These are phyloP conservation scores for Aspergillus oerlinghausenensis DNA, from an alignment of 2,329 filamentous ascomycete genomes.

Conservation along the genomic window DNA sequence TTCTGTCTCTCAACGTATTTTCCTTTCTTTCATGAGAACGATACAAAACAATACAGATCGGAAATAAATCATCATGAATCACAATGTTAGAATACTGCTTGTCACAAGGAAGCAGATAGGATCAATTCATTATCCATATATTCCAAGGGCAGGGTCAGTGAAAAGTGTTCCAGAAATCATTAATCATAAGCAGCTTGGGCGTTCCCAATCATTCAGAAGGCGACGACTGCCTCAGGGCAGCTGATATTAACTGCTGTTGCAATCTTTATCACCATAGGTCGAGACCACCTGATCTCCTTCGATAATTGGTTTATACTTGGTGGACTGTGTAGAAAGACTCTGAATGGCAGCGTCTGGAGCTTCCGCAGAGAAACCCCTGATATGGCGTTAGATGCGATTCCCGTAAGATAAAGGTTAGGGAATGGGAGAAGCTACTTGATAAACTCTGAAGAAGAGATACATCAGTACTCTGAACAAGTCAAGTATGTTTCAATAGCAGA, in stretches of 20 bases:
- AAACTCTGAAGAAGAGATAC: constrained; percentile 26
- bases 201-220: background rate
- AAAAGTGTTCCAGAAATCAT: background rate
- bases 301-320: constrained; percentile 59
- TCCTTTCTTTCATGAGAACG: background rate
- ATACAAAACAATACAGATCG: background rate
- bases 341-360: constrained; percentile 66
- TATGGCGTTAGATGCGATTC: constrained; percentile 1
- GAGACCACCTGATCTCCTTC: constrained; percentile 73
- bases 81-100: background rate
- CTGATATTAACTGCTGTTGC: background rate
- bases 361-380: constrained; percentile 72
- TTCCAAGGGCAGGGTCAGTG: background rate
- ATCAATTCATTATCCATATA: background rate
- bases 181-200: background rate
- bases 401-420: background rate
- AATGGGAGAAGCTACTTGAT: constrained; percentile 35
- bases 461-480: background rate
- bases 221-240: background rate
- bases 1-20: background rate
- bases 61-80: background rate
- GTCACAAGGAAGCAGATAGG: background rate
- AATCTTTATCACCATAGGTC: constrained; percentile 27
- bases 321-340: constrained; percentile 59
- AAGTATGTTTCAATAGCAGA: constrained; percentile 6